Evolutionary conservation across 1,284 basidiomycete species (phyloP).

Genomic region (Phellinidium pouzarii): DNA sequence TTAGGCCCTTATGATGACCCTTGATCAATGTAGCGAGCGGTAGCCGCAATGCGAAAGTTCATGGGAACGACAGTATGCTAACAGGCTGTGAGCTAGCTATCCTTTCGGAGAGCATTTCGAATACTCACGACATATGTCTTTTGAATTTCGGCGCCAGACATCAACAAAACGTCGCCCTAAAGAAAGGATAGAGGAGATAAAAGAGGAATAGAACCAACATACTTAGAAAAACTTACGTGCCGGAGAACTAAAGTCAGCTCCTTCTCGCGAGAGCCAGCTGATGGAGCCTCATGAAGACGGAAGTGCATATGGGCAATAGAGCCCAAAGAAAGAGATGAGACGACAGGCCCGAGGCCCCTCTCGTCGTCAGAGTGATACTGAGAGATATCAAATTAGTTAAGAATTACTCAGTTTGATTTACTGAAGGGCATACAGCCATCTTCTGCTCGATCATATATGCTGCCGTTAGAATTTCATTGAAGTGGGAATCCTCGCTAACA

Average conservation of each 20-base stretch:
- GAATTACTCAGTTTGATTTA: neutral
- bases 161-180: conserved; percentile 69
- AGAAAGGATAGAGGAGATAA: conserved; percentile 2
- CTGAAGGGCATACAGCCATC: conserved; percentile 57
- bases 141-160: conserved; percentile 64
- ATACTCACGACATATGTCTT: conserved; percentile 57
- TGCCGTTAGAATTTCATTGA: conserved; percentile 74
- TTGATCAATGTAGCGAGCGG: conserved; percentile 40
- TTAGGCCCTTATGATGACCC: neutral
- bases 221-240: conserved; percentile 44
- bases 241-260: conserved; percentile 52
- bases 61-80: conserved; percentile 45
- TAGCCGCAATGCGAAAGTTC: conserved; percentile 49
- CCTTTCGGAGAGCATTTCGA: neutral
- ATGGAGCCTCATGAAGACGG: conserved; percentile 31
- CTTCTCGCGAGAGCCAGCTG: conserved; percentile 30
- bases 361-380: conserved; percentile 77
- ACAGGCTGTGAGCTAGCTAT: neutral
- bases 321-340: conserved; percentile 69
- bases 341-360: conserved; percentile 58
- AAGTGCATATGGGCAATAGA: conserved; percentile 73
- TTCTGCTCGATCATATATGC: conserved; percentile 77
- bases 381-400: neutral
- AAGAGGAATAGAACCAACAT: neutral
- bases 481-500: conserved; percentile 32